Percentiles rank a stretch among this genome's conserved stretches.
Conservation (phyloP, 192 early-diverging fungal genomes). For the Linnemannia hyalina region DNA sequence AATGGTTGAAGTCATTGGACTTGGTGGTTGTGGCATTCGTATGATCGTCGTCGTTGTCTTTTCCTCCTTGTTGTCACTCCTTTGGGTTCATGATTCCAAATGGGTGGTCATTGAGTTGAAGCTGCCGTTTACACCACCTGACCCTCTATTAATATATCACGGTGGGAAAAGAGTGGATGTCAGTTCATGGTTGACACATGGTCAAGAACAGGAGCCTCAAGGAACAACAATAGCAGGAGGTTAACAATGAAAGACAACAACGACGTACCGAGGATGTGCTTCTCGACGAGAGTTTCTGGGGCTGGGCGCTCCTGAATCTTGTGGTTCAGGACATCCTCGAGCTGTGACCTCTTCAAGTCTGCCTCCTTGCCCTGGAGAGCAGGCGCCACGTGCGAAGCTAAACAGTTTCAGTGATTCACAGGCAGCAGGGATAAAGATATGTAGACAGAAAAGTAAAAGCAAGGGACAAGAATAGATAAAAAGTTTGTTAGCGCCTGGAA, state of each 20-base stretch:
- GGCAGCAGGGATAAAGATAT: background rate
- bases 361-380: conserved; percentile 60
- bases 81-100: background rate
- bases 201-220: background rate
- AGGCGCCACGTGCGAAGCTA: conserved; percentile 62
- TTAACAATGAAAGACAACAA: background rate
- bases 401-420: background rate
- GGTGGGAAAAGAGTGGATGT: background rate
- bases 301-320: conserved; percentile 64
- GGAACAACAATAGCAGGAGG: background rate
- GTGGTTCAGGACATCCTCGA: conserved; percentile 61
- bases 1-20: background rate
- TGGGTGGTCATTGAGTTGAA: background rate
- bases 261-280: conserved; percentile 66
- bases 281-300: conserved; percentile 61
- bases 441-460: background rate
- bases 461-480: background rate
- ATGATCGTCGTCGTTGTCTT: background rate
- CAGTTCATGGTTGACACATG: background rate
- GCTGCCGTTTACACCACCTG: conserved; percentile 20
- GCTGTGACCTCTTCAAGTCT: conserved; percentile 59
- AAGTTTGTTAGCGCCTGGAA: background rate
- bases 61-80: background rate
- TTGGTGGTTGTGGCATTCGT: background rate
- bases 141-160: conserved; percentile 13